Conservation (phyloP, 75 land plant species). For the Azolla pinnata region DNA sequence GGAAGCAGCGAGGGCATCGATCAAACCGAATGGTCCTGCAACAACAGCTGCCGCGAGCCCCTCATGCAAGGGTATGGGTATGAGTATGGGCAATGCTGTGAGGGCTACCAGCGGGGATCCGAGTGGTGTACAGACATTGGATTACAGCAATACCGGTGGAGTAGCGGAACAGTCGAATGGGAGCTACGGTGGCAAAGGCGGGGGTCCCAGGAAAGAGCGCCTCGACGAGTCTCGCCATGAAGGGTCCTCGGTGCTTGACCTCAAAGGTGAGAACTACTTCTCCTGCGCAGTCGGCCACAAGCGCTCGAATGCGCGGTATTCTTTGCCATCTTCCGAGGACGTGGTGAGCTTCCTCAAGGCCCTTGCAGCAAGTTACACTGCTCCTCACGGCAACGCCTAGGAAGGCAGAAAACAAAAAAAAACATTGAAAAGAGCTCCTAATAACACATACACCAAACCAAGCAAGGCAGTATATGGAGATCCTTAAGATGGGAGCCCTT, state of each 20-base stretch:
- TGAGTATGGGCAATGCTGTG: not conserved
- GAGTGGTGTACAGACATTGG: not conserved
- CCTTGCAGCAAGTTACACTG: slow-evolving; percentile 25
- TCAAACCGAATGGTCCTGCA: too few species aligned
- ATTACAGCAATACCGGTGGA: too few species aligned
- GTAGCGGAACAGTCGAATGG: not conserved
- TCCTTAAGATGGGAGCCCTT: too few species aligned
- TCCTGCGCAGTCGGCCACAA: slow-evolving; percentile 97
- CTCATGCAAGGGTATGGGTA: not conserved
- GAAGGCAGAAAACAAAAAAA: too few species aligned
- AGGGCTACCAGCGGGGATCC: slow-evolving; percentile 1
- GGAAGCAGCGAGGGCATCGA: slow-evolving; percentile 11
- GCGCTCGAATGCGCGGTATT: slow-evolving; percentile 68
- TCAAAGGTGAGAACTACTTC: slow-evolving; percentile 88
- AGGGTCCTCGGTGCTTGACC: slow-evolving; percentile 80
- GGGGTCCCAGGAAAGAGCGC: slow-evolving; percentile 29
- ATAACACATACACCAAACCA: too few species aligned
- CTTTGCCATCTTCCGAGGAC: slow-evolving; percentile 54
- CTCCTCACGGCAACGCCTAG: too few species aligned
- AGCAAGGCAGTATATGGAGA: too few species aligned
- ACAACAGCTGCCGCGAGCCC: too few species aligned
- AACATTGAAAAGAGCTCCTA: too few species aligned
- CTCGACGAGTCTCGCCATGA: slow-evolving; percentile 47
- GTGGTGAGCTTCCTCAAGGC: slow-evolving; percentile 63
- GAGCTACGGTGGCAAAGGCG: not conserved